Conservation (phyloP, 805 yeast genomes). For the Pichia kluyveri region DNA sequence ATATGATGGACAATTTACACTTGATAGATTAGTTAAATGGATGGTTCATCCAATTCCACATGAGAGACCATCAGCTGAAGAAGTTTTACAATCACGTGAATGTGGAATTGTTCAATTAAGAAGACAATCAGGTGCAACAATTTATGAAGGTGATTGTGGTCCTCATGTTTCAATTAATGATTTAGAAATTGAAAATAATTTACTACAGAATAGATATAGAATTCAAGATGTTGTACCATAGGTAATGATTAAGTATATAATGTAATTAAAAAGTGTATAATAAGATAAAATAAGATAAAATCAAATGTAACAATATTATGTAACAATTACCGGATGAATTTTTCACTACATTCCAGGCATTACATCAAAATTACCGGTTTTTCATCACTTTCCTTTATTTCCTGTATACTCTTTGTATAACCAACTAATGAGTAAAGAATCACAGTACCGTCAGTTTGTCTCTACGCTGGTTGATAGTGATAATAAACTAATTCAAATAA, state of each 20-base stretch:
- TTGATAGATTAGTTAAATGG: constrained; percentile 76
- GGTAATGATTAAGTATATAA: too few relatives aligned
- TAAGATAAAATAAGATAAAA: too few relatives aligned
- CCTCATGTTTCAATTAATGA: constrained; percentile 34
- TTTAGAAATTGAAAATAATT: constrained; percentile 24
- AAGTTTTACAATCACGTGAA: constrained; percentile 63
- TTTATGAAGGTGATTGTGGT: constrained; percentile 93
- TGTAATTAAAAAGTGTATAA: too few relatives aligned
- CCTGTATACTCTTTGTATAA: too few relatives aligned
- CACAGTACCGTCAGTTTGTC: constrained; percentile 7
- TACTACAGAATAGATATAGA: not conserved
- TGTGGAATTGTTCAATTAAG: constrained; percentile 69
- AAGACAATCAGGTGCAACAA: constrained; percentile 86
- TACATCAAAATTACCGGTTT: too few relatives aligned
- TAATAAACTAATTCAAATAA: constrained; percentile 7
- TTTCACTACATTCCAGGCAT: too few relatives aligned
- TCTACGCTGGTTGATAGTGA: constrained; percentile 7
- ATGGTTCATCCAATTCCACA: constrained; percentile 84
- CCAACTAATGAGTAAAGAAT: too few relatives aligned
- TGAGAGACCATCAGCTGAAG: constrained; percentile 70
- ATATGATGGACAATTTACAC: constrained; percentile 56
- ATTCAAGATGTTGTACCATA: not conserved
- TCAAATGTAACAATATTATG: too few relatives aligned
- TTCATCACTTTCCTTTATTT: too few relatives aligned
- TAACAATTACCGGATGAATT: too few relatives aligned